Evolutionary conservation across 169 alveolate species (phyloP), one percentile per base, ranked within the genome.

Genomic region (Plasmodium blacklocki): DNA sequence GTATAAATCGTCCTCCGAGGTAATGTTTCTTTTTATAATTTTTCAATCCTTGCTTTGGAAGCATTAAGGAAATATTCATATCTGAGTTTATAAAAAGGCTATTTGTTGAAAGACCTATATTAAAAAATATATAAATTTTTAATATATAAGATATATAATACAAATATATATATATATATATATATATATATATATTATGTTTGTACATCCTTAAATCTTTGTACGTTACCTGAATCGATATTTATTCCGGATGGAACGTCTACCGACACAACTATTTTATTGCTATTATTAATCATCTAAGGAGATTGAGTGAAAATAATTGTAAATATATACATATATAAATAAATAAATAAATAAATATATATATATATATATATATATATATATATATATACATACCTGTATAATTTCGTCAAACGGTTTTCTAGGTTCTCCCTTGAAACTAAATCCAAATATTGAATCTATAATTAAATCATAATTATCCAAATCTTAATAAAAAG

Each of bases 221-320:
- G 43, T n/a, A 49, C 45, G 64, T 95, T 93, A 73, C 97, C 97
- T 76, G 93, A 63, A 58, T 94, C 97, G 5, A 96, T 95, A 88
- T 96, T 96, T 95, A 96, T 95, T 52, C 98, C 98, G 3, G 98
- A 95, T 32, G 99, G 98, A 12, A 97, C 94, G 74, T 96, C 99
- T 47, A 96, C 93, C 29, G 98, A 95, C 50, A 94, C 94, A 15
- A 95, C 92, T 18, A 94, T 95, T 52, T 88, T 80, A 56, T 92
- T 88, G 50, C 72, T 64, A 56, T 88, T 86, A 62, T 89, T 91
- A 59, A 93, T 92, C 58, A 88, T 93, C 64, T 93, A 88, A 3
- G 7, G 45, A 32, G 7, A 32, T 32, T 32, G 8, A 32, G 45
- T 32, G 4, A 8, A 0, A 7, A 32, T 32, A 32, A 32, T 4